Conservation (phyloP, 2,329 filamentous ascomycete species). For the Chrysoporthe cubensis region DNA sequence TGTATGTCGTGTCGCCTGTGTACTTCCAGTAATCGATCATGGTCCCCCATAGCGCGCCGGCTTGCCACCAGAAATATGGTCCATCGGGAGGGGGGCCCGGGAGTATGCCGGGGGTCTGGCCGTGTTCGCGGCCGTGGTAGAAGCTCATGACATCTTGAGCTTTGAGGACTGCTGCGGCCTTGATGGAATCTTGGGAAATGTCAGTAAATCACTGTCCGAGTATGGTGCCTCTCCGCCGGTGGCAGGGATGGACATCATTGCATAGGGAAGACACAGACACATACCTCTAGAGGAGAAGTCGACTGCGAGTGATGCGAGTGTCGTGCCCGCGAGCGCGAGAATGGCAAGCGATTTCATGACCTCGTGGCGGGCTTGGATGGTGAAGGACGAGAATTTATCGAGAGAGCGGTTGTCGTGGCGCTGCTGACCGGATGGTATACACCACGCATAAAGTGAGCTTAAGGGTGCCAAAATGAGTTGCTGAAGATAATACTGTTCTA, state of each 20-base stretch:
- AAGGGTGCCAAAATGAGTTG: background rate
- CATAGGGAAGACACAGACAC: background rate
- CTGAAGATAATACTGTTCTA: background rate
- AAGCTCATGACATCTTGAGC: constrained; percentile 38
- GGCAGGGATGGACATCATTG: background rate
- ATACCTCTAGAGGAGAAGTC: constrained; percentile 2
- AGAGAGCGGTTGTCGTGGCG: background rate
- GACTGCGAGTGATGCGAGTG: background rate
- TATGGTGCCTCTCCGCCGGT: background rate
- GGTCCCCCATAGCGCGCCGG: constrained; percentile 38
- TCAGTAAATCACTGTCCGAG: background rate
- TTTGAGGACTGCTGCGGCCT: constrained; percentile 24
- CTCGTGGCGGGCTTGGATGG: background rate
- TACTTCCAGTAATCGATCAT: constrained; percentile 46
- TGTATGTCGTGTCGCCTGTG: constrained; percentile 55
- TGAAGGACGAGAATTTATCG: background rate
- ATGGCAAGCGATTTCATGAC: background rate
- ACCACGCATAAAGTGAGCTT: background rate
- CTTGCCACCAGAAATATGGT: constrained; percentile 44
- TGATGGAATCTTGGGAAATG: background rate
- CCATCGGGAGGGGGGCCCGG: constrained; percentile 38
- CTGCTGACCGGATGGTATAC: background rate
- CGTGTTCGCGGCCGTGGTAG: constrained; percentile 39
- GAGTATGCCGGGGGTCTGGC: constrained; percentile 38
- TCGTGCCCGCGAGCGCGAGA: background rate